Base-by-base conservation (phyloP, 2,329 filamentous ascomycete genomes). In the Talaromyces sp. region DNA sequence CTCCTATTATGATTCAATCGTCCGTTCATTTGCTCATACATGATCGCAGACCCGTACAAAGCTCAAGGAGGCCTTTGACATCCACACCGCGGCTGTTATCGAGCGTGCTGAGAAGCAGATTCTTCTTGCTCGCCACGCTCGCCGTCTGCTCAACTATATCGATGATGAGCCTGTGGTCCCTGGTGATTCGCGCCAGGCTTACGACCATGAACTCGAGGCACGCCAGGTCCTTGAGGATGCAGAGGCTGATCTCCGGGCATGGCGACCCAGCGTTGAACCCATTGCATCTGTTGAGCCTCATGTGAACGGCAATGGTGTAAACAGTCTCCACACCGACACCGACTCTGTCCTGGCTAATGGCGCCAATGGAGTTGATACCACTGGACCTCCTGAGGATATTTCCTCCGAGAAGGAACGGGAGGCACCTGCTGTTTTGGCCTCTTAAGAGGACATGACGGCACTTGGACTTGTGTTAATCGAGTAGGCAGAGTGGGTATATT, bases 61-160 rank as follows among this genome's bases (percentile, higher is more conserved):
- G 77, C 82, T 99, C 76, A 97, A 96, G 77, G 90, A 97, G 75
- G 90, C 94, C 20, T 97, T 93, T 70, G 90, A 92, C 61, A 75
- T 89, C 55, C 91, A 97, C 71, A 90, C 96, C 60, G 85, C 89
- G 14, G 91, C 92, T 54, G 90, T 91, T 17, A 96, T 99, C 64
- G 94, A 99, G 79, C 89, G 93, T 29, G 91, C 91, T 20, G 94
- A 97, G 79, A 97, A 97, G 78, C 94, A 99, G 72, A 89, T 93
- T 65, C 90, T 99, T 55, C 83, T 99, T 14, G 93, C 94, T 52
- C 90, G 89, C 66, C 92, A 97, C 70, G 93, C 91, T 17, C 88
- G 91, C 49, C 86, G 91, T 39, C 83, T 99, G 32, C 74, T 99
- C 51, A 86, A 88, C 63, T 83, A 96, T 35, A 83, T 99, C 10